These are phyloP conservation scores for Botryosphaeria dothidea DNA, from an alignment of 2,329 filamentous ascomycete species.

Conservation along the genomic window DNA sequence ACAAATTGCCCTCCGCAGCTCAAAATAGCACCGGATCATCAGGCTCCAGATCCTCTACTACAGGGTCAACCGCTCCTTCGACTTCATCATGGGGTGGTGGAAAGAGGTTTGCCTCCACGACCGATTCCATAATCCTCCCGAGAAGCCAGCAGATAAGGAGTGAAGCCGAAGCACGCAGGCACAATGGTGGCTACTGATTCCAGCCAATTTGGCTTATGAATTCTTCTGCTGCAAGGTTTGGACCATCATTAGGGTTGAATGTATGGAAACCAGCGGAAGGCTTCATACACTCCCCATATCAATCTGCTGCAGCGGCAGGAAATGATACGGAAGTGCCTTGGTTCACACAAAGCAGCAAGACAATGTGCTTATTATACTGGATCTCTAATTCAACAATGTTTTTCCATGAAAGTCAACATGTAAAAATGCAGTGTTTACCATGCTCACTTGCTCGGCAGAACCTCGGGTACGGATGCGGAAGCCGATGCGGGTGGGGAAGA, in stretches of 20 bases:
- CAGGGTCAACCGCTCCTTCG: background rate
- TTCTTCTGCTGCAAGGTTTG: background rate
- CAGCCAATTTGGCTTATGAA: background rate
- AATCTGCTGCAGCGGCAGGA: too few relatives aligned
- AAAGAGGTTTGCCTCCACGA: background rate
- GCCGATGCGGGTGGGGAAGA: background rate
- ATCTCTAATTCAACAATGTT: too few relatives aligned
- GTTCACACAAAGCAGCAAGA: too few relatives aligned
- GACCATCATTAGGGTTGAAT: background rate
- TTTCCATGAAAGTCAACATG: background rate
- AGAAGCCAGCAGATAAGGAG: background rate
- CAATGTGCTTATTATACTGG: too few relatives aligned
- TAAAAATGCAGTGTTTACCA: background rate
- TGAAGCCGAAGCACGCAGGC: background rate
- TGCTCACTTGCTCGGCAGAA: background rate
- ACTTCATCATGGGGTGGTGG: conserved; percentile 6
- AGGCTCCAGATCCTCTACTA: background rate
- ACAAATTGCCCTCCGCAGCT: too few relatives aligned
- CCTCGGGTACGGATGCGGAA: background rate
- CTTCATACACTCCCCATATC: too few relatives aligned
- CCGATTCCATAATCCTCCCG: background rate
- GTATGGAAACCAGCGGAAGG: too few relatives aligned
- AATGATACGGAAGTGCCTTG: too few relatives aligned
- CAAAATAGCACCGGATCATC: too few relatives aligned
- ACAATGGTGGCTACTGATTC: background rate